Percentiles rank a stretch among this genome's conserved stretches.
phyloP scores from a whole-genome alignment of 371 early-diverging fungal species.

The Nosema muscidifuracis region DNA sequence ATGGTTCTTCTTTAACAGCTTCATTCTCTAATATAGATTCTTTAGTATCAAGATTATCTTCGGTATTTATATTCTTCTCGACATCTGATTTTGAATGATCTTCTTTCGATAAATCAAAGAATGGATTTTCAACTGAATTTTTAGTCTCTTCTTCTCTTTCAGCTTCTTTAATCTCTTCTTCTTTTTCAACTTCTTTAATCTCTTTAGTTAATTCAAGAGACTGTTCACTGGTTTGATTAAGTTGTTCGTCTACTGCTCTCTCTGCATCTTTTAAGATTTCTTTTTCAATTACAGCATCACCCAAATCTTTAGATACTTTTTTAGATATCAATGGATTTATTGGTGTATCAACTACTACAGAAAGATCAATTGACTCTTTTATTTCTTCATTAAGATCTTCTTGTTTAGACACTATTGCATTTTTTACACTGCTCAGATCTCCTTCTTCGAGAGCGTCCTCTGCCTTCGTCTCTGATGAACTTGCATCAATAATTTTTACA shows the following conservation, averaged over 20 bases:
- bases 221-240: background rate
- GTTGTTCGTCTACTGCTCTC: background rate
- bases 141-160: background rate
- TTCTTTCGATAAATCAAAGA: too few relatives aligned
- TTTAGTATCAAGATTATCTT: too few relatives aligned
- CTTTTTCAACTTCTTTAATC: background rate
- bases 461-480: background rate
- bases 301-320: conserved; percentile 18
- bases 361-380: conserved; percentile 23
- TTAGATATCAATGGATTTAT: conserved; percentile 2
- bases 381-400: conserved; percentile 24
- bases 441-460: conserved; percentile 9
- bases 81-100: too few relatives aligned
- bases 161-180: conserved; percentile 10
- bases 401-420: conserved; percentile 20
- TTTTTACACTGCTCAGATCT: conserved; percentile 14
- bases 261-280: conserved; percentile 34
- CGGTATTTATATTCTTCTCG: too few relatives aligned
- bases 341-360: conserved; percentile 24
- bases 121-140: background rate
- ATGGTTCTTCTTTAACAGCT: too few relatives aligned
- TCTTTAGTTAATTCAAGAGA: background rate
- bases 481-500: conserved; percentile 8
- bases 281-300: conserved; percentile 36
- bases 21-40: too few relatives aligned